Conservation (phyloP, 1,139 yeast species). For the Yamadazyma membranifaciens region DNA sequence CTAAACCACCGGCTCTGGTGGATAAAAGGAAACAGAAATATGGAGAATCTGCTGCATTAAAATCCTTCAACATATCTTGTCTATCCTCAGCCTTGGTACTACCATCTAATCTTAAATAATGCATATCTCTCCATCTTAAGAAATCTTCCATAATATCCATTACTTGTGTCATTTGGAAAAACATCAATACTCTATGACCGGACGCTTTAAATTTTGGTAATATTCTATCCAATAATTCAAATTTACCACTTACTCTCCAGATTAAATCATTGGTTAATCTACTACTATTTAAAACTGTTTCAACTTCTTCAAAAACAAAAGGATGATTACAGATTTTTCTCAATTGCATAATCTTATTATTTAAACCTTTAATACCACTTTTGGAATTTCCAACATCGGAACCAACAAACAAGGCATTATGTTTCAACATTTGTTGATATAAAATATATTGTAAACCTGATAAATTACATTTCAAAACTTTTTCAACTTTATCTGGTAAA, state of each 20-base stretch:
- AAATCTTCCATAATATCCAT: conserved; percentile 91
- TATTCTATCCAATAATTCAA: conserved; percentile 71
- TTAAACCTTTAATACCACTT: conserved; percentile 75
- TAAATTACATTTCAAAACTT: conserved; percentile 92
- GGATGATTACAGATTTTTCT: conserved; percentile 98
- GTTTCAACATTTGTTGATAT: conserved; percentile 75
- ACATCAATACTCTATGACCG: conserved; percentile 77
- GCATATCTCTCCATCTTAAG: conserved; percentile 59
- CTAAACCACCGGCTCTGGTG: conserved; percentile 89
- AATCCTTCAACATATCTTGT: conserved; percentile 62
- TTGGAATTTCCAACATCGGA: conserved; percentile 41
- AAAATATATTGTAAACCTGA: conserved; percentile 80
- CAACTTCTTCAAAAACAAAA: conserved; percentile 94
- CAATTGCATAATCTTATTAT: conserved; percentile 92
- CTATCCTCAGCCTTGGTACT: conserved; percentile 83
- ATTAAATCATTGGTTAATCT: conserved; percentile 66
- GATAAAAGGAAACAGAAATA: conserved; percentile 76
- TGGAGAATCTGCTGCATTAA: conserved; percentile 71
- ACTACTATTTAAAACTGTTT: conserved; percentile 76
- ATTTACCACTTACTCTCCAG: conserved; percentile 79
- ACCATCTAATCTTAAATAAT: conserved; percentile 79
- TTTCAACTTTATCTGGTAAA: conserved; percentile 92
- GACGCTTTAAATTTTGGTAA: conserved; percentile 73
- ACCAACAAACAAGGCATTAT: conserved; percentile 64
- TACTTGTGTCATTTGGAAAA: conserved; percentile 86